Percentiles rank a stretch among this genome's conserved stretches.
Conservation (phyloP, 768 basidiomycete species). For the Fistulinella prunicolor region DNA sequence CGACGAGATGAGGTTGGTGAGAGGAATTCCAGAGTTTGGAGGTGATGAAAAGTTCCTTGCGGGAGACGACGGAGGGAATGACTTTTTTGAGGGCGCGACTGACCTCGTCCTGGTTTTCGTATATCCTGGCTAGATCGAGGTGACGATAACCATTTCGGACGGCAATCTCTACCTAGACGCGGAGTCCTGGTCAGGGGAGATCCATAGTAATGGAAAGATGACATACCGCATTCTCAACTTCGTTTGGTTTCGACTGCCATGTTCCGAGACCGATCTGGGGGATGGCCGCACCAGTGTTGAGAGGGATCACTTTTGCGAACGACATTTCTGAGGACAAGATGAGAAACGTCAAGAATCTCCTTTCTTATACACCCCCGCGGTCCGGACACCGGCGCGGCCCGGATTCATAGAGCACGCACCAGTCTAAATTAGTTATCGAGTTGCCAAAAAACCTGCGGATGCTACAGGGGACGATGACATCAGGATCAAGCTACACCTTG, state of each 20-base stretch:
- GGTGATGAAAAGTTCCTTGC: constrained; percentile 79
- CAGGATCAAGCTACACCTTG: too few relatives aligned
- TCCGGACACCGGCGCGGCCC: constrained; percentile 6
- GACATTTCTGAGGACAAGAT: constrained; percentile 36
- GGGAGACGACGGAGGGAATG: constrained; percentile 71
- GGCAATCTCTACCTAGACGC: constrained; percentile 67
- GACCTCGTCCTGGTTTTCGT: constrained; percentile 77
- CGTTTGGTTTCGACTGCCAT: constrained; percentile 71
- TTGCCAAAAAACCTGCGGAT: too few relatives aligned
- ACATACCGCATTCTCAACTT: constrained; percentile 70
- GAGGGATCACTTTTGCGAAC: constrained; percentile 34
- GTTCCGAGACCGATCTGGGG: constrained; percentile 84
- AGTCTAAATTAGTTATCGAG: too few relatives aligned
- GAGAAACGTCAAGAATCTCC: neutral
- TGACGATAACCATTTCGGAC: constrained; percentile 78
- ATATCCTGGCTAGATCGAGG: constrained; percentile 80
- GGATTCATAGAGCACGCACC: too few relatives aligned
- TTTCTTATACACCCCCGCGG: constrained; percentile 1
- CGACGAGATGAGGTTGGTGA: constrained; percentile 64
- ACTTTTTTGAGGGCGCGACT: constrained; percentile 74
- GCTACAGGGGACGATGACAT: too few relatives aligned
- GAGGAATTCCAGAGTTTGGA: constrained; percentile 81
- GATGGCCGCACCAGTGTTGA: constrained; percentile 50
- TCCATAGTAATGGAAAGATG: neutral
- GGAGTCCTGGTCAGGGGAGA: neutral